phyloP scores from a whole-genome alignment of 331 rosid genomes.

The Acacia pycnantha region DNA sequence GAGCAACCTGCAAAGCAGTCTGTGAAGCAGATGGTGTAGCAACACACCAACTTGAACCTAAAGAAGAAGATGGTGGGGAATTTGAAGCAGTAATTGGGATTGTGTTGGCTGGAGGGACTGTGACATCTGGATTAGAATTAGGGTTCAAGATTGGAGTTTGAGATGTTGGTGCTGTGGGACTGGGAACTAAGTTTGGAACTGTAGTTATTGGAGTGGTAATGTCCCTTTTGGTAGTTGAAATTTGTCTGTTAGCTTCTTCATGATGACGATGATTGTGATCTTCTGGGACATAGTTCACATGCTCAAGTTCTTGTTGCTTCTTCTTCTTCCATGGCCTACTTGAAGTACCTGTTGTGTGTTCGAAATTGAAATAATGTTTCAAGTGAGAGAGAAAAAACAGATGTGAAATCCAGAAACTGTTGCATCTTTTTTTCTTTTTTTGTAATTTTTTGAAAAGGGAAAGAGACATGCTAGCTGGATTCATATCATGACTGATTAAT shows the following conservation, averaged over 20 bases:
- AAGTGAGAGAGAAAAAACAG: constrained; percentile 24
- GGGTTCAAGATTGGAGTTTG: constrained; percentile 76
- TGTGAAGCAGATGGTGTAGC: constrained; percentile 73
- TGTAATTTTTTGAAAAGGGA: neutral
- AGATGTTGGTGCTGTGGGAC: constrained; percentile 50
- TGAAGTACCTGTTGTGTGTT: constrained; percentile 40
- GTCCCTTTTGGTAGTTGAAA: constrained; percentile 58
- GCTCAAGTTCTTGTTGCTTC: constrained; percentile 32
- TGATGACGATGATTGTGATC: neutral
- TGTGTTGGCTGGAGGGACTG: constrained; percentile 53
- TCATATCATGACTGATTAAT: neutral
- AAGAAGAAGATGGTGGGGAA: constrained; percentile 36
- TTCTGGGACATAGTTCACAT: constrained; percentile 42
- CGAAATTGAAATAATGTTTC: constrained; percentile 34
- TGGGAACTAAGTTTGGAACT: constrained; percentile 70
- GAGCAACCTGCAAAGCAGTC: constrained; percentile 64
- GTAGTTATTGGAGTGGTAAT: constrained; percentile 95
- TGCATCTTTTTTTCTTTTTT: neutral
- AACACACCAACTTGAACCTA: constrained; percentile 83
- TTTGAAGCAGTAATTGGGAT: constrained; percentile 36
- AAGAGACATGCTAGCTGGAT: constrained; percentile 22
- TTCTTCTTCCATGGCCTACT: constrained; percentile 39
- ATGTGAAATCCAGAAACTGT: constrained; percentile 25
- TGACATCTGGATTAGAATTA: constrained; percentile 64
- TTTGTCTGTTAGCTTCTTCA: neutral